These are phyloP conservation scores for Penicillium paxilli DNA, from an alignment of 495 filamentous ascomycete genomes.

Conservation along the genomic window DNA sequence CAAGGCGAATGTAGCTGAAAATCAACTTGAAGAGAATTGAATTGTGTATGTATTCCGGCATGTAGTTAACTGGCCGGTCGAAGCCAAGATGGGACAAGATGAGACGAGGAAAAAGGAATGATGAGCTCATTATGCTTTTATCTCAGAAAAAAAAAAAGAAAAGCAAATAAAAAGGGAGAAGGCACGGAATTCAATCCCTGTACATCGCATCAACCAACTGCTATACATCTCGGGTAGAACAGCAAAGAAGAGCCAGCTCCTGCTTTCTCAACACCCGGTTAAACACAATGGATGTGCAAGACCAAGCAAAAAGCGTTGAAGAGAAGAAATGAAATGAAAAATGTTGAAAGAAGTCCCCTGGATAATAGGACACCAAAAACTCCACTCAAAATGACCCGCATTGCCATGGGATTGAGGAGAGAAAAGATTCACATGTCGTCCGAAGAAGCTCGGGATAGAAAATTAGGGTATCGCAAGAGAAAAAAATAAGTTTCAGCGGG, in stretches of 20 bases:
- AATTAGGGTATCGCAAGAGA: constrained; percentile 25
- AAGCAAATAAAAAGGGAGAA: background rate
- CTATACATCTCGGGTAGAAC: constrained; percentile 18
- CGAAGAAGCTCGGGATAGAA: constrained; percentile 10
- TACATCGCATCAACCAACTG: constrained; percentile 17
- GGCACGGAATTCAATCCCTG: constrained; percentile 10
- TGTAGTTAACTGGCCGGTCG: background rate
- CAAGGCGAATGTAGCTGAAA: no score
- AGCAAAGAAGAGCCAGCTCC: constrained; percentile 5
- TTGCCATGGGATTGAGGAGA: constrained; percentile 14
- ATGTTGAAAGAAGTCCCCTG: background rate
- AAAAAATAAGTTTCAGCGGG: background rate
- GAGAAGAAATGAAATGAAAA: background rate
- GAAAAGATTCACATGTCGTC: constrained; percentile 12
- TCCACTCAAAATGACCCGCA: constrained; percentile 19
- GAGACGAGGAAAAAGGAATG: background rate
- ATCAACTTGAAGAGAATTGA: background rate
- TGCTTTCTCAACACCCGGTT: background rate
- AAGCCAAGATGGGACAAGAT: constrained; percentile 1
- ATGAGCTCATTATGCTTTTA: constrained; percentile 10
- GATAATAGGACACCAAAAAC: constrained; percentile 16
- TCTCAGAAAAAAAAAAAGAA: background rate
- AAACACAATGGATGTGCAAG: background rate
- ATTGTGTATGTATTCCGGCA: constrained; percentile 9
- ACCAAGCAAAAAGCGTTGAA: background rate